Evolutionary conservation across 805 yeast species (phyloP), one percentile per base, ranked within the genome.

Genomic region (Yueomyces sinensis): DNA sequence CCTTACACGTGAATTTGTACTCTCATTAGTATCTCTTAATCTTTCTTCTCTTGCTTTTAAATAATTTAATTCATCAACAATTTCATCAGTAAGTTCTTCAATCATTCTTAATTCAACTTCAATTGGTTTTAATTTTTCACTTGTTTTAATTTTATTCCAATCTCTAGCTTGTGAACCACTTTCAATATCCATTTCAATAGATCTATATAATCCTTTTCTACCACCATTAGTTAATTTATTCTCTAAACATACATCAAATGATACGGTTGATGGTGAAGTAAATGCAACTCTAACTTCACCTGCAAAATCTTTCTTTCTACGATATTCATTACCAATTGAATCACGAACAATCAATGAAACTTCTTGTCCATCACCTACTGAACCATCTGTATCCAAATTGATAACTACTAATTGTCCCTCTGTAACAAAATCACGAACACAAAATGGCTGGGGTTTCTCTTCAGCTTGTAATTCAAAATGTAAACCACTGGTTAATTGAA

Each of bases 151-250:
- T 17, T 86, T 83, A 54, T 86, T 84, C 96, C 97, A 91, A 63
- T 91, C 97, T 60, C 97, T 79, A 29, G 97, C 98, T 49, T 86
- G 82, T 34, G 96, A 82, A 30, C 98, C 98, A 41, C 86, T 76
- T 59, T 91, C 97, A 39, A 91, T 78, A 43, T 87, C 96, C 50
- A 91, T 65, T 52, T 86, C 95, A 47, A 91, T 65, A 35, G 78
- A 78, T 58, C 97, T 77, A 40, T 62, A 56, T 45, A 70, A 49
- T 22, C 65, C 54, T 31, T 65, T 62, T 19, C 69, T 68, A 36
- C 60, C 56, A 36, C 60, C 56, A 18, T 45, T 41, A 23, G 53
- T 46, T n/a, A 57, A 38, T 33, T 65, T 56, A 58, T 91, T 89
- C 40, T 77, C 80, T 61, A 91, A 81, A 60, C 98, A 91, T 36